Evolutionary conservation across 1,139 yeast species (phyloP), one percentile per base, ranked within the genome.

Genomic region (Blastobotrys malaysiensis): DNA sequence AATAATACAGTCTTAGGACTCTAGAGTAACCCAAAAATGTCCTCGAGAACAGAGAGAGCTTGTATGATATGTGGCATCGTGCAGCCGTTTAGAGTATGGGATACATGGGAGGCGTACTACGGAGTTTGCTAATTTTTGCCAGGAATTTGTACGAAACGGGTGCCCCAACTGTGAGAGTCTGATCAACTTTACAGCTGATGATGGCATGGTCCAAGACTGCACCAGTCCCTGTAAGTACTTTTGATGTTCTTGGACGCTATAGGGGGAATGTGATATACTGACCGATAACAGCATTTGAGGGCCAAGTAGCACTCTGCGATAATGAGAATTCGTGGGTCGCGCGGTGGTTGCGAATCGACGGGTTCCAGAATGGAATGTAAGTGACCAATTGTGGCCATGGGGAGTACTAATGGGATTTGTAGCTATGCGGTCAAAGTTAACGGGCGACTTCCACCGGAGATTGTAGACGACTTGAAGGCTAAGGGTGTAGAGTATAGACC

Each of bases 91-190:
- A 76, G 77, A 61, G 80, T 77, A 63, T 44, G 57, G n/a, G n/a
- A n/a, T n/a, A n/a, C 27, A 1, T 19, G 11, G 26, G 26, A 5
- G 5, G 26, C 26, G 26, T 2, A 7, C 7, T 24, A 11, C 20
- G 79, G 65, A 43, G 47, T 47, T 1, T 20, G n/a, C 27, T 45
- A 39, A 14, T 20, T 14, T 16, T 21, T 27, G 26, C 45, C 43
- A 53, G 73, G 80, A 81, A 65, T 93, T 91, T 68, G 81, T 87
- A 52, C 83, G 83, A 54, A 81, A 82, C 21, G 98, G 98, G 9
- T 93, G 99, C 71, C 99, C 99, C n/a, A 93, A 93, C 74, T 93
- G 99, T 73, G 98, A 89, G 65, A 84, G 93, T 55, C 84, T 90
- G 48, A 76, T 87, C 65, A 86, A 83, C 59, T 83, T 84, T 67